Conservation (phyloP, 148 eudicot species). For the Silene conica region DNA sequence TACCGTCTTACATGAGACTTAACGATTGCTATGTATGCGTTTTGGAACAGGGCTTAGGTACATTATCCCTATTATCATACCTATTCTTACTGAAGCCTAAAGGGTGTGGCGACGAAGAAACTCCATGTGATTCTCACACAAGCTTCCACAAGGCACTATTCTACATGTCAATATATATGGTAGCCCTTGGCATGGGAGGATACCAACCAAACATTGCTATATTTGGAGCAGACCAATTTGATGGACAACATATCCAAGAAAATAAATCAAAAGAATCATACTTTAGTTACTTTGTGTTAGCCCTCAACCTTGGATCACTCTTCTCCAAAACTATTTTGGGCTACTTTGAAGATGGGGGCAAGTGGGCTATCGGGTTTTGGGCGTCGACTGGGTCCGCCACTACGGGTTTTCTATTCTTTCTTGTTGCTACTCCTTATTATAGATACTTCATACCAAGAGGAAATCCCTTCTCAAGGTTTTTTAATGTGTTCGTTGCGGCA, state of each 20-base stretch:
- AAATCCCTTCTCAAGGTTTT: slow-evolving; percentile 54
- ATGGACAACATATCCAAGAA: slow-evolving; percentile 52
- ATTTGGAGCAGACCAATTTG: slow-evolving; percentile 79
- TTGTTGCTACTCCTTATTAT: slow-evolving; percentile 53
- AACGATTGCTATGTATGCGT: not conserved
- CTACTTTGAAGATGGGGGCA: slow-evolving; percentile 61
- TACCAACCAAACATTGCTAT: slow-evolving; percentile 83
- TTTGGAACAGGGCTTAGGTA: slow-evolving; percentile 47
- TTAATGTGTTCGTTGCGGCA: slow-evolving; percentile 55
- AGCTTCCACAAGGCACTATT: slow-evolving; percentile 31
- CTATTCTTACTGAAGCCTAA: slow-evolving; percentile 53
- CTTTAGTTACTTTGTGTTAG: slow-evolving; percentile 71
- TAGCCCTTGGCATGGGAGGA: slow-evolving; percentile 78
- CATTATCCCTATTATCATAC: slow-evolving; percentile 53
- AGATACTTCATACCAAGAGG: slow-evolving; percentile 53
- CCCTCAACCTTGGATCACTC: slow-evolving; percentile 64
- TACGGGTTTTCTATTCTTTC: slow-evolving; percentile 42
- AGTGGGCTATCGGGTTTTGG: slow-evolving; percentile 66
- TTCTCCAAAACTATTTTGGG: slow-evolving; percentile 65
- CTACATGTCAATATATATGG: slow-evolving; percentile 53
- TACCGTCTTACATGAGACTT: not conserved
- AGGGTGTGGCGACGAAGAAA: slow-evolving; percentile 54
- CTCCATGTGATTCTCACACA: slow-evolving; percentile 45
- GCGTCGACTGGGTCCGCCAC: slow-evolving; percentile 49
- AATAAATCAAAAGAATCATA: slow-evolving; percentile 52